Evolutionary conservation across 345 rosid species (phyloP), one percentile per base, ranked within the genome.

Genomic region (Boechera stricta): DNA sequence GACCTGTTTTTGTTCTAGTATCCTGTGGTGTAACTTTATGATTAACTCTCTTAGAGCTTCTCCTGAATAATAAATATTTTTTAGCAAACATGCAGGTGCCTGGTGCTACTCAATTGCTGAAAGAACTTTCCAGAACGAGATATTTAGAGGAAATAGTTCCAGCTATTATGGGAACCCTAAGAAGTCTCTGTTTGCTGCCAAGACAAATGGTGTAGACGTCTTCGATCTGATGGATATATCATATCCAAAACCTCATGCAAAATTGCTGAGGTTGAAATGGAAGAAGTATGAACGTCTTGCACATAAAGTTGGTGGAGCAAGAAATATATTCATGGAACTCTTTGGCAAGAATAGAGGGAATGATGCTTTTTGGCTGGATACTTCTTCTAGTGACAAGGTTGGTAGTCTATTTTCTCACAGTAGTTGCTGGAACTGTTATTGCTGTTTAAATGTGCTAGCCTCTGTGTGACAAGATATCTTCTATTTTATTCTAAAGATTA

Each of bases 301-400:
- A 61, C 80, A 82, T 54, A 77, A 73, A 81, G 83, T 89, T 80
- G 98, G 97, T 57, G 97, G 97, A 64, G 85, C 97, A 47, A 85
- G 83, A 79, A 88, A 84, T 80, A 85, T 95, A 61, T 95, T 90
- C 77, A 75, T 81, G 61, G 73, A 89, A 79, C 82, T 94, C 67
- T 89, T 87, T 78, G 87, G 92, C 28, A 76, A 72, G 63, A 60
- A 53, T 21, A 73, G 60, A 64, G 92, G 90, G 33, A 84, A 85
- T 72, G 88, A 92, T 81, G 81, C 98, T 10, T 95, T 95, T 82
- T 95, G 99, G 99, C 82, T 95, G 84, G 99, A 92, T 81, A 94
- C 98, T 80, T 91, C 99, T 69, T 94, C 96, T 21, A 82, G 66
- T 67, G 99, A 94, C 78, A 94, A 89, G 98, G 98, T 94, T 49